These are phyloP conservation scores for Peronospora farinosa DNA, from an alignment of 352 stramenopile genomes.

Conservation along the genomic window DNA sequence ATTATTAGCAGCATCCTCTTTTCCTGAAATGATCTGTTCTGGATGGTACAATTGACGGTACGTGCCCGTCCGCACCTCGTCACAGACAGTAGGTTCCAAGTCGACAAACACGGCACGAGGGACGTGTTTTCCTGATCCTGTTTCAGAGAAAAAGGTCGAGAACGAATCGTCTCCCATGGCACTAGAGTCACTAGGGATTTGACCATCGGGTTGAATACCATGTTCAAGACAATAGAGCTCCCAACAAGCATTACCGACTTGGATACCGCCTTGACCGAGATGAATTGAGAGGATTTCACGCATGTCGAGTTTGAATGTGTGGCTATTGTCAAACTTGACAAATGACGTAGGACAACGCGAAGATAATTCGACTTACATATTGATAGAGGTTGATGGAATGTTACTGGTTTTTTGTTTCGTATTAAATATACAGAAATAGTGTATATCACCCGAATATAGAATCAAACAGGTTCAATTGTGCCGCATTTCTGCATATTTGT, in stretches of 20 bases:
- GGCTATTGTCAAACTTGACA: conserved; percentile 7
- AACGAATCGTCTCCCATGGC: conserved; percentile 48
- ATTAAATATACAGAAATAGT: too few species aligned
- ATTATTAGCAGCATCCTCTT: conserved; percentile 93
- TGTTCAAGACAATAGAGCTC: conserved; percentile 72
- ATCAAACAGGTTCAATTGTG: too few species aligned
- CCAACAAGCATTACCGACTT: conserved; percentile 84
- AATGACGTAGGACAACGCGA: conserved; percentile 14
- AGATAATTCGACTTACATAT: neutral
- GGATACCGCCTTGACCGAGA: conserved; percentile 89
- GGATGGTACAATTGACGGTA: conserved; percentile 97
- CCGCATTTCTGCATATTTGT: too few species aligned
- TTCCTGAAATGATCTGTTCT: conserved; percentile 97
- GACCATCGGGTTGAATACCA: conserved; percentile 42
- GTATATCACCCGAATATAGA: too few species aligned
- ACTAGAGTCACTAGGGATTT: conserved; percentile 30
- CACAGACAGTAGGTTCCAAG: conserved; percentile 85
- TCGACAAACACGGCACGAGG: conserved; percentile 89
- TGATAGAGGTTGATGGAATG: too few species aligned
- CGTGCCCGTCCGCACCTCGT: conserved; percentile 91
- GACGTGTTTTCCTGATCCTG: conserved; percentile 60
- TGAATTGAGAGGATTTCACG: conserved; percentile 96
- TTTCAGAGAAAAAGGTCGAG: conserved; percentile 88
- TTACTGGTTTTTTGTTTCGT: too few species aligned
- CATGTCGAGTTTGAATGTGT: conserved; percentile 32